phyloP scores from a whole-genome alignment of 2,329 filamentous ascomycete species.

The Stagonosporopsis tanaceti region DNA sequence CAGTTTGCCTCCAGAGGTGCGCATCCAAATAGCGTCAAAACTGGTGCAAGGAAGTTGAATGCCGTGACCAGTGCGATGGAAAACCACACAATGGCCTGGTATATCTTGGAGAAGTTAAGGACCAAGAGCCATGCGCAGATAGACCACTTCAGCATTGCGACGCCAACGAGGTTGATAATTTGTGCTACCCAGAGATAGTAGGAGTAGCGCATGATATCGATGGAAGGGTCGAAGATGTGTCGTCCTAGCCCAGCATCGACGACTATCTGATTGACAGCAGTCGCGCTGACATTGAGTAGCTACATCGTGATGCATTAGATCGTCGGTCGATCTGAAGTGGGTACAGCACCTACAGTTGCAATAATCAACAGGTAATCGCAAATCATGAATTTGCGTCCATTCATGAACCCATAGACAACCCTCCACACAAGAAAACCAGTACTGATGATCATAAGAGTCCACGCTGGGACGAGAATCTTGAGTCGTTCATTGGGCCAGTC shows the following conservation, averaged over 20 bases:
- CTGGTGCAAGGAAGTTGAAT: conserved; percentile 38
- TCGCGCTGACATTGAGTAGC: conserved; percentile 30
- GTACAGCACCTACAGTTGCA: conserved; percentile 30
- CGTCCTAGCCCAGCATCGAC: conserved; percentile 33
- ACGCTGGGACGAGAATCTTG: conserved; percentile 31
- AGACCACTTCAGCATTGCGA: conserved; percentile 41
- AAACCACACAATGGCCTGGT: conserved; percentile 37
- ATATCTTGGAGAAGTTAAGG: conserved; percentile 39
- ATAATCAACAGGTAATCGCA: conserved; percentile 40
- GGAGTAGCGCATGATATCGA: conserved; percentile 26
- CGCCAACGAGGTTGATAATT: conserved; percentile 38
- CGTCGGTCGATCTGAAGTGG: background rate
- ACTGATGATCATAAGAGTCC: conserved; percentile 30
- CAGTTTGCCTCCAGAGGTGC: conserved; percentile 39
- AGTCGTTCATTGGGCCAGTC: conserved; percentile 36
- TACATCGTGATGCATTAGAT: conserved; percentile 19
- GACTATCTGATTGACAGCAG: conserved; percentile 20
- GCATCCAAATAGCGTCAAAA: conserved; percentile 38
- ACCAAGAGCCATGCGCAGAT: conserved; percentile 42
- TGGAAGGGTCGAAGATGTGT: conserved; percentile 35
- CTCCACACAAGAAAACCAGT: conserved; percentile 37
- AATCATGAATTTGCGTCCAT: conserved; percentile 31
- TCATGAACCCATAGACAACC: conserved; percentile 30
- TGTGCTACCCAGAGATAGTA: conserved; percentile 38
- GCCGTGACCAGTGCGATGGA: conserved; percentile 38